phyloP scores from a whole-genome alignment of 495 filamentous ascomycete genomes.

The Aspergillus homomorphus region DNA sequence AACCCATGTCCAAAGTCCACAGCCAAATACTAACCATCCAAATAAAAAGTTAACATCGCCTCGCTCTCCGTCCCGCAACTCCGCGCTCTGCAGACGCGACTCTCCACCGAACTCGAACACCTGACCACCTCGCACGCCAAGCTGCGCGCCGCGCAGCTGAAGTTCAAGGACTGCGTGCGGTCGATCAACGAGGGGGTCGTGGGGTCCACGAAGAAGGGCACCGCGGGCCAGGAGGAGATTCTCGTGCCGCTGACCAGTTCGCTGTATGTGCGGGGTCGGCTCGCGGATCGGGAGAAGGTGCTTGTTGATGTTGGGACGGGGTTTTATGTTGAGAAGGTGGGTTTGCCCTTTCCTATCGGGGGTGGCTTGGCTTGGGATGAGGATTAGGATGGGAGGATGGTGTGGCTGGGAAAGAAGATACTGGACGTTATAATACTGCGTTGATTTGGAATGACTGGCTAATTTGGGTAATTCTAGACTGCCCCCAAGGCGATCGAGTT shows the following conservation, averaged over 20 bases:
- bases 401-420: no score
- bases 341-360: neutral
- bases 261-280: conserved; percentile 83
- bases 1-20: neutral
- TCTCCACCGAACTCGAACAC: conserved; percentile 92
- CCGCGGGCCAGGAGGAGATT: conserved; percentile 51
- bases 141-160: conserved; percentile 81
- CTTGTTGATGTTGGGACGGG: conserved; percentile 95
- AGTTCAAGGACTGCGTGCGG: conserved; percentile 85
- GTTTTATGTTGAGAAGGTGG: conserved; percentile 92
- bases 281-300: conserved; percentile 74
- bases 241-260: conserved; percentile 90
- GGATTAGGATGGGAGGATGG: neutral
- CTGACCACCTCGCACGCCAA: conserved; percentile 84
- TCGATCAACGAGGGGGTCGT: conserved; percentile 62
- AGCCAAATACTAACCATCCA: neutral
- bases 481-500: conserved; percentile 75
- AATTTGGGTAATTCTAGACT: conserved; percentile 38
- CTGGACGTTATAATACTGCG: neutral
- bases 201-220: conserved; percentile 37
- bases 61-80: conserved; percentile 57
- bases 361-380: neutral
- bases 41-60: conserved; percentile 56
- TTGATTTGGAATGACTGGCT: neutral
- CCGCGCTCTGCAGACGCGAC: conserved; percentile 80